Conservation (phyloP, 495 filamentous ascomycete genomes). For the Jackrogersella multiformis region DNA sequence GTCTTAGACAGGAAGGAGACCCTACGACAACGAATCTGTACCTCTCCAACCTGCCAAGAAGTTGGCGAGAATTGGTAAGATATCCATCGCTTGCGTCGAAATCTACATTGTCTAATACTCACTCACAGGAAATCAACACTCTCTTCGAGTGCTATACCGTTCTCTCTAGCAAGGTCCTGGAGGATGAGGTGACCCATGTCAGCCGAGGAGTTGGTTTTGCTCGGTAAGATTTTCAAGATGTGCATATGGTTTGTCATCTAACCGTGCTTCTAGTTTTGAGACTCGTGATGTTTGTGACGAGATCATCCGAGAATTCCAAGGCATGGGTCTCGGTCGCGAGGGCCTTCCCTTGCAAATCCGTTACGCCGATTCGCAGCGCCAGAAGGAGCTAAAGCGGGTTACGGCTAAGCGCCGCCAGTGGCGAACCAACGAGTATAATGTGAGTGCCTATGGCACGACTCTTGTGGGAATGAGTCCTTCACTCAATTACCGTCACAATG, state of each 20-base stretch:
- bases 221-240: slow-evolving; percentile 67
- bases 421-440: slow-evolving; percentile 93
- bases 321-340: slow-evolving; percentile 72
- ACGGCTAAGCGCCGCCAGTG: slow-evolving; percentile 92
- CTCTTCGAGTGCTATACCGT: slow-evolving; percentile 87
- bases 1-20: slow-evolving; percentile 91
- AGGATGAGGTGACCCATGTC: slow-evolving; percentile 79
- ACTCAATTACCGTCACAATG: slow-evolving; percentile 36
- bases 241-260: slow-evolving; percentile 27
- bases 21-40: slow-evolving; percentile 92
- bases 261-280: slow-evolving; percentile 72
- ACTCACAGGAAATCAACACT: slow-evolving; percentile 69
- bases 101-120: slow-evolving; percentile 25
- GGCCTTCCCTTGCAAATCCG: slow-evolving; percentile 87
- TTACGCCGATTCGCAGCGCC: slow-evolving; percentile 93
- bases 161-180: slow-evolving; percentile 90
- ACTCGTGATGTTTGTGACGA: slow-evolving; percentile 85
- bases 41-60: slow-evolving; percentile 92
- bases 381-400: slow-evolving; percentile 94
- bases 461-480: slow-evolving; percentile 61
- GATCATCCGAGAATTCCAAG: slow-evolving; percentile 85
- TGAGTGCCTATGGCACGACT: slow-evolving; percentile 64
- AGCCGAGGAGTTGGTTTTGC: slow-evolving; percentile 98
- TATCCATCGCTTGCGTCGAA: not conserved
- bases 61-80: slow-evolving; percentile 80